Percentiles rank a stretch among this genome's conserved stretches.
Evolutionary conservation across 2,329 filamentous ascomycete species (phyloP).

Genomic region (Colletotrichum tamarilloi): DNA sequence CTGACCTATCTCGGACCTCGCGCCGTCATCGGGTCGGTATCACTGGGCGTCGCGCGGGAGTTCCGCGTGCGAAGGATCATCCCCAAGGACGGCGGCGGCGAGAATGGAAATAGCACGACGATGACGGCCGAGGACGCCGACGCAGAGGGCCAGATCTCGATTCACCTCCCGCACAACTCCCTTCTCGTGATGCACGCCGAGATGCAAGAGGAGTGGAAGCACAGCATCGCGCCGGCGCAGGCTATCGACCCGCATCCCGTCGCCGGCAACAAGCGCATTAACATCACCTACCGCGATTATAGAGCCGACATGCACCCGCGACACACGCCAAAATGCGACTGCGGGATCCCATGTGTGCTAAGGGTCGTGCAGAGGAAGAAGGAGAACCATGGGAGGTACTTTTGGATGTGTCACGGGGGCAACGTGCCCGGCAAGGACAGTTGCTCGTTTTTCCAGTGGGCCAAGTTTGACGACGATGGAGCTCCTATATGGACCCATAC

Average conservation of each 20-base stretch:
- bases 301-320: conserved; percentile 80
- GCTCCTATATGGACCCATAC: conserved; percentile 71
- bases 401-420: conserved; percentile 92
- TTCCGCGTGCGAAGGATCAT: conserved; percentile 87
- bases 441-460: conserved; percentile 88
- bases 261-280: conserved; percentile 83
- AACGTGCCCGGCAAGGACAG: conserved; percentile 75
- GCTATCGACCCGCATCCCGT: conserved; percentile 88
- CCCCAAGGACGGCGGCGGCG: conserved; percentile 63
- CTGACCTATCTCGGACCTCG: conserved; percentile 92
- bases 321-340: conserved; percentile 82
- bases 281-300: conserved; percentile 94
- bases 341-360: conserved; percentile 74
- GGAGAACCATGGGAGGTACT: conserved; percentile 83
- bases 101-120: conserved; percentile 46
- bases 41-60: conserved; percentile 90
- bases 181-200: conserved; percentile 96
- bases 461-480: conserved; percentile 87
- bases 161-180: conserved; percentile 94
- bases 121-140: conserved; percentile 60
- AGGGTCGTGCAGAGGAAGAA: conserved; percentile 83
- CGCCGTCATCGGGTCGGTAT: conserved; percentile 89
- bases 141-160: conserved; percentile 85
- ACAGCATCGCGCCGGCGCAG: conserved; percentile 79
- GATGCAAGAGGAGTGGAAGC: conserved; percentile 98